phyloP scores from a whole-genome alignment of 2,329 filamentous ascomycete genomes.

The Diaporthe ampelina region DNA sequence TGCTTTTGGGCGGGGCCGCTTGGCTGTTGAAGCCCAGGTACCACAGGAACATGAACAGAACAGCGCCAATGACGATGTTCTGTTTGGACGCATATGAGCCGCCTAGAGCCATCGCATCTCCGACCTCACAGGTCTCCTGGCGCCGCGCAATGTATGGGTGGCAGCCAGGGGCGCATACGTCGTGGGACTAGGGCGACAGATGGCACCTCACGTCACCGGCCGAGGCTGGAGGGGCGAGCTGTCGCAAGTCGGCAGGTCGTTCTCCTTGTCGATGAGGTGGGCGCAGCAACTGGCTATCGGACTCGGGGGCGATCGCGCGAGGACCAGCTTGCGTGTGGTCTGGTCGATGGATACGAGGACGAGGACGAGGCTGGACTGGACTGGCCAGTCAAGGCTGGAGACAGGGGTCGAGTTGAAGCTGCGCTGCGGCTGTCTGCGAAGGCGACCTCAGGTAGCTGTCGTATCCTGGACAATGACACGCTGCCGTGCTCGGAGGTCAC shows the following conservation, averaged over 20 bases:
- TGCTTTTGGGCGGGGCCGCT: slow-evolving; percentile 9
- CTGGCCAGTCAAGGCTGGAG: background rate
- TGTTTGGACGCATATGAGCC: slow-evolving; percentile 39
- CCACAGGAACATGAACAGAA: slow-evolving; percentile 37
- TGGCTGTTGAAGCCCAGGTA: slow-evolving; percentile 35
- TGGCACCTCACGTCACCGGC: slow-evolving; percentile 3
- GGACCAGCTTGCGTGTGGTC: background rate
- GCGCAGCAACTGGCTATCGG: background rate
- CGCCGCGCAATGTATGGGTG: background rate
- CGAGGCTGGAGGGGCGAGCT: slow-evolving; percentile 4
- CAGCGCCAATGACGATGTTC: slow-evolving; percentile 38
- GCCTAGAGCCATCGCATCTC: slow-evolving; percentile 41
- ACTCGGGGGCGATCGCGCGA: background rate
- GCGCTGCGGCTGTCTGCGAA: background rate
- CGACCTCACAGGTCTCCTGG: background rate
- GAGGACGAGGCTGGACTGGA: background rate
- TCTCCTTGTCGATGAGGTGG: background rate
- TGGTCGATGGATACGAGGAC: background rate
- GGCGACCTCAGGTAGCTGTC: background rate
- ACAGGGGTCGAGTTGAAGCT: slow-evolving; percentile 4
- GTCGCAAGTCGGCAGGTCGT: slow-evolving; percentile 23
- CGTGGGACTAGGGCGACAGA: background rate
- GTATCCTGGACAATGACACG: background rate
- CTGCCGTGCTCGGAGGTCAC: background rate
- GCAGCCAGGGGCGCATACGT: background rate